Conservation (phyloP, 306 rosid genomes). For the Corylus americana region DNA sequence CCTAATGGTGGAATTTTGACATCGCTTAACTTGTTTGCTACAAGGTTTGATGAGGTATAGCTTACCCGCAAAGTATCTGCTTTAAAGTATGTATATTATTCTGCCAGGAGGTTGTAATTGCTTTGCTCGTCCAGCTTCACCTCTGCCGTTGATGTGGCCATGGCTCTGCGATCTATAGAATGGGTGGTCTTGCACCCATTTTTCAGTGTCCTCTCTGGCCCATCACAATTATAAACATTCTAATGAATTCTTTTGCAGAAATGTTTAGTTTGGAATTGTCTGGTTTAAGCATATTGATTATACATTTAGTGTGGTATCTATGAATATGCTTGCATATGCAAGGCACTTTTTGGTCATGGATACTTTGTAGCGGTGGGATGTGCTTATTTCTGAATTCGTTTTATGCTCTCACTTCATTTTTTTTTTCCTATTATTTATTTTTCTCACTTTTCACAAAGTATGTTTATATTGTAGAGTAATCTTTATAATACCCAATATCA, state of each 20-base stretch:
- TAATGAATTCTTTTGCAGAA: not conserved
- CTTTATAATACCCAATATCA: slow-evolving; percentile 34
- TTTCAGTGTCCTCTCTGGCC: not conserved
- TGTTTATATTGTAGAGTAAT: slow-evolving; percentile 7
- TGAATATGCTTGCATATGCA: not conserved
- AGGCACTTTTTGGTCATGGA: not conserved
- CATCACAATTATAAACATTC: not conserved
- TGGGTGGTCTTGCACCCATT: slow-evolving; percentile 4
- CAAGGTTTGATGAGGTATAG: slow-evolving; percentile 93
- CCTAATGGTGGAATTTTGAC: slow-evolving; percentile 97
- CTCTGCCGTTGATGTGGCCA: not conserved
- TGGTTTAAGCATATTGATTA: not conserved
- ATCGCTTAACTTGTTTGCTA: slow-evolving; percentile 91
- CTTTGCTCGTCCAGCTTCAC: not conserved
- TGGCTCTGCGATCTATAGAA: not conserved
- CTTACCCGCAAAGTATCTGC: not conserved
- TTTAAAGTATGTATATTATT: not conserved
- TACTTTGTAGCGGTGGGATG: not conserved
- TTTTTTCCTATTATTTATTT: slow-evolving; percentile 4
- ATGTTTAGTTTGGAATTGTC: not conserved
- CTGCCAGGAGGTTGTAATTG: not conserved
- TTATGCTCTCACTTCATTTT: not conserved
- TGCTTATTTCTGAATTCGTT: not conserved
- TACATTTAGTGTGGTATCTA: not conserved
- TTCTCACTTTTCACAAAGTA: slow-evolving; percentile 3